Conservation (phyloP, 1,284 basidiomycete genomes). For the Pascua sp. region DNA sequence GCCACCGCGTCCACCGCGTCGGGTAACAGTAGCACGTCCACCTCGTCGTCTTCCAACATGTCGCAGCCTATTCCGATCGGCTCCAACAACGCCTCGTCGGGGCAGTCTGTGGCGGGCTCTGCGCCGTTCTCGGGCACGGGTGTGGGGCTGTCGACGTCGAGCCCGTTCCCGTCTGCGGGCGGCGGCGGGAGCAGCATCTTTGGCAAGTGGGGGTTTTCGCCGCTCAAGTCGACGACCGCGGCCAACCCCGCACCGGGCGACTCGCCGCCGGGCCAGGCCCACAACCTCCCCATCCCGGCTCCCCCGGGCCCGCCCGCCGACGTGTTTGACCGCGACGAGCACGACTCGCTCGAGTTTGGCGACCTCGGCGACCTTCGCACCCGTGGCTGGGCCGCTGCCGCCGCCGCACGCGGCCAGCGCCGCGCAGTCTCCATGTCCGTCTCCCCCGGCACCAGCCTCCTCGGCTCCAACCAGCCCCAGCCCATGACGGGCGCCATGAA, state of each 20-base stretch:
- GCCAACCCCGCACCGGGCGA: slow-evolving; percentile 5
- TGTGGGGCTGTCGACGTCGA: neutral
- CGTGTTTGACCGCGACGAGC: slow-evolving; percentile 25
- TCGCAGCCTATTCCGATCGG: slow-evolving; percentile 16
- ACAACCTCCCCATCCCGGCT: neutral
- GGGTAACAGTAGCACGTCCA: no score
- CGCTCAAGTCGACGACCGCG: slow-evolving; percentile 1
- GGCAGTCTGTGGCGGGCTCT: slow-evolving; percentile 21
- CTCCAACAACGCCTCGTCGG: neutral
- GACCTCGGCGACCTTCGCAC: slow-evolving; percentile 32
- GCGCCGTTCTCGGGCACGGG: slow-evolving; percentile 26
- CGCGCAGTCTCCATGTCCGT: slow-evolving; percentile 34
- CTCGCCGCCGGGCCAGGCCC: slow-evolving; percentile 13
- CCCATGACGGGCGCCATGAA: slow-evolving; percentile 24
- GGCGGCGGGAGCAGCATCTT: slow-evolving; percentile 9
- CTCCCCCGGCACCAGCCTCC: slow-evolving; percentile 10
- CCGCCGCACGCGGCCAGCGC: slow-evolving; percentile 19
- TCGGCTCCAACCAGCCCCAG: slow-evolving; percentile 4
- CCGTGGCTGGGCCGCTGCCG: slow-evolving; percentile 27
- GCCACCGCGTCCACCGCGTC: no score
- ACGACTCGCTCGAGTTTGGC: slow-evolving; percentile 41
- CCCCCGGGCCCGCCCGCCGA: slow-evolving; percentile 1
- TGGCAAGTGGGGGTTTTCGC: slow-evolving; percentile 16
- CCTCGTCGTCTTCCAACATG: no score
- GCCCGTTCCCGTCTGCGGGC: slow-evolving; percentile 1